Base-by-base conservation (phyloP, 2,329 filamentous ascomycete genomes). In the Colletotrichum sublineola region DNA sequence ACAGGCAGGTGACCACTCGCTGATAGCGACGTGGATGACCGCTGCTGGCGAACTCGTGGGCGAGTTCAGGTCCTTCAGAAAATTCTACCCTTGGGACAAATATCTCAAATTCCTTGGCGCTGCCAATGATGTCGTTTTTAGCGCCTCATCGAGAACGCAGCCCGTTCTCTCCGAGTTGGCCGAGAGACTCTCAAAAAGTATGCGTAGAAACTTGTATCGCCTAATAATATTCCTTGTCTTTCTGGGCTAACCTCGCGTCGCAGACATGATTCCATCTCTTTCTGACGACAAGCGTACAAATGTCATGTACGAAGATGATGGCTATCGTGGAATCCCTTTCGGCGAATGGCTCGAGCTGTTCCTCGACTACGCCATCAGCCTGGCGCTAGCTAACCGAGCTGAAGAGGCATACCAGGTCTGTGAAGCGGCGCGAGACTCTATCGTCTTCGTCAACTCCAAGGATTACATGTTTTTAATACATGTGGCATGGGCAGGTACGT, bases 271-370 rank as follows among this genome's bases (percentile, higher is more conserved):
- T 36, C 80, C 81, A n/a, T 61, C 71, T 14, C 62, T 73, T 2
- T 44, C 61, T 5, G 74, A 73, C 3, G 74, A 75, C 5, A 68
- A 63, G 44, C 55, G 68, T 18, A 75, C 77, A 24, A 78, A 76
- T 40, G 74, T 78, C 50, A 77, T 80, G 7, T 79, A 82, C 57
- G 82, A 84, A 29, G 84, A 85, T 64, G 74, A 75, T 53, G 74
- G 79, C 71, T 95, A 94, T 78, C 92, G 94, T 75, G 93, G 93
- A 9, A 93, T 98, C 58, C 85, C 91, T 0, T 97, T 98, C 78
- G 86, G 91, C 70, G 88, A 91, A 58, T 99, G 96, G 96, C 88
- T 98, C 3, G 93, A 97, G 76, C 87, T 97, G 0, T 97, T 99
- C 79, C 88, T 97, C 46, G 93, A 96, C 77, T 97, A 97, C 79